Conservation (phyloP, 306 rosid species). For the Chamaecrista fasciculata region DNA sequence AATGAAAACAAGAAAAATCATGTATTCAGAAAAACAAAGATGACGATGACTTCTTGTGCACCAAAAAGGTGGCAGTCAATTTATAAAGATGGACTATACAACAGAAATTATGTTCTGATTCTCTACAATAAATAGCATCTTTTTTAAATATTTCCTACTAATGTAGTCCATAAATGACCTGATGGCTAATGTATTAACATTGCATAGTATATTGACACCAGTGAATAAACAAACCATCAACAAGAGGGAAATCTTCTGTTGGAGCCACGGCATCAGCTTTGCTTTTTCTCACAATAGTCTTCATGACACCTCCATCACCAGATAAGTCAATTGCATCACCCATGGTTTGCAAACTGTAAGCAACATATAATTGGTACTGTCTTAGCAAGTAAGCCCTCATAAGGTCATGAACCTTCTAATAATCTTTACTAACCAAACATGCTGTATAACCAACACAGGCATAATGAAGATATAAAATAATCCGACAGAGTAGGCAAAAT, state of each 20-base stretch:
- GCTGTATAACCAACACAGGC: not conserved
- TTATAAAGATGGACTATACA: not conserved
- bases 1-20: not conserved
- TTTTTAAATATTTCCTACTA: not conserved
- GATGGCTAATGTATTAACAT: not conserved
- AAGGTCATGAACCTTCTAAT: not conserved
- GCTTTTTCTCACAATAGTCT: slow-evolving; percentile 71
- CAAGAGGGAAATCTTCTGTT: slow-evolving; percentile 84
- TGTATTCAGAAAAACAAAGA: not conserved
- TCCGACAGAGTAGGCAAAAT: not conserved
- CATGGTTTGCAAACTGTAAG: slow-evolving; percentile 55
- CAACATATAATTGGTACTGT: not conserved
- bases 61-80: not conserved
- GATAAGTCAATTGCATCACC: slow-evolving; percentile 74
- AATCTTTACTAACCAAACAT: not conserved
- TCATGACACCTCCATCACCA: slow-evolving; percentile 90
- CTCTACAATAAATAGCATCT: not conserved
- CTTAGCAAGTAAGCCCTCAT: not conserved
- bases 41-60: not conserved
- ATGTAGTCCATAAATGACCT: not conserved
- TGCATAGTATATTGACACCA: too few species aligned
- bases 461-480: not conserved
- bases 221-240: slow-evolving; percentile 63
- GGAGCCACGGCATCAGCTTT: slow-evolving; percentile 75
- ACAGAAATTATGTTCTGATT: not conserved